phyloP scores from a whole-genome alignment of 2,329 filamentous ascomycete species.

The Elsinoe ampelina region DNA sequence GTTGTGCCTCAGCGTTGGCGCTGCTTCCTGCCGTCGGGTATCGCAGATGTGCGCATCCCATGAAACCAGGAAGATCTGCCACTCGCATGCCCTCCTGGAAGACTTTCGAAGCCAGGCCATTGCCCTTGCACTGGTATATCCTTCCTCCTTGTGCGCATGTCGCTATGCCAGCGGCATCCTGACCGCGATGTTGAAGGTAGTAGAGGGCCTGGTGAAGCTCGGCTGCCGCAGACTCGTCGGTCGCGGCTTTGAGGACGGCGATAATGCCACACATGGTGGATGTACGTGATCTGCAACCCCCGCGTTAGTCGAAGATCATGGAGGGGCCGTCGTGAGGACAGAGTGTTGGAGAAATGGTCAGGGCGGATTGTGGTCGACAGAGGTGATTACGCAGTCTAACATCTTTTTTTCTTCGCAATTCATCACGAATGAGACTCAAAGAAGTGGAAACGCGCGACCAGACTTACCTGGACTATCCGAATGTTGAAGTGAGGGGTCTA shows the following conservation, averaged over 20 bases:
- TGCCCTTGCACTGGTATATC: slow-evolving; percentile 83
- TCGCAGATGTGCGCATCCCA: slow-evolving; percentile 77
- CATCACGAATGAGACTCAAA: slow-evolving; percentile 18
- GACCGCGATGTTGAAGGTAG: slow-evolving; percentile 53
- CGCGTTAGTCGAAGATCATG: slow-evolving; percentile 13
- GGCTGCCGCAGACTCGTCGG: slow-evolving; percentile 27
- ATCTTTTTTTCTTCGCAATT: slow-evolving; percentile 25
- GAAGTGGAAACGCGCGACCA: background rate
- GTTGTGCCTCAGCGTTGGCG: slow-evolving; percentile 77
- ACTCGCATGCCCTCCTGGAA: slow-evolving; percentile 72
- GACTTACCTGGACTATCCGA: background rate
- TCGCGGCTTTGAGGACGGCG: slow-evolving; percentile 37
- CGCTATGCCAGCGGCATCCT: slow-evolving; percentile 82
- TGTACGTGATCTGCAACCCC: slow-evolving; percentile 12
- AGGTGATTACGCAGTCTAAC: slow-evolving; percentile 35
- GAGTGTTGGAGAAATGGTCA: slow-evolving; percentile 2
- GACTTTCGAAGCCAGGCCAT: slow-evolving; percentile 76
- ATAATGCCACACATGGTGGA: slow-evolving; percentile 43
- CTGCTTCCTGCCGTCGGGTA: slow-evolving; percentile 86
- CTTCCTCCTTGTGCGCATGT: slow-evolving; percentile 65
- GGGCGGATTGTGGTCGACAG: slow-evolving; percentile 12
- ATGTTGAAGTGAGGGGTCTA: background rate
- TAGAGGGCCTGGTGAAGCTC: slow-evolving; percentile 31
- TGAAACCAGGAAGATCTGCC: slow-evolving; percentile 67
- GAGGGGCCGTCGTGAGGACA: background rate